Evolutionary conservation across 495 filamentous ascomycete genomes (phyloP), one percentile per base, ranked within the genome.

Genomic region (Xylaria curta): DNA sequence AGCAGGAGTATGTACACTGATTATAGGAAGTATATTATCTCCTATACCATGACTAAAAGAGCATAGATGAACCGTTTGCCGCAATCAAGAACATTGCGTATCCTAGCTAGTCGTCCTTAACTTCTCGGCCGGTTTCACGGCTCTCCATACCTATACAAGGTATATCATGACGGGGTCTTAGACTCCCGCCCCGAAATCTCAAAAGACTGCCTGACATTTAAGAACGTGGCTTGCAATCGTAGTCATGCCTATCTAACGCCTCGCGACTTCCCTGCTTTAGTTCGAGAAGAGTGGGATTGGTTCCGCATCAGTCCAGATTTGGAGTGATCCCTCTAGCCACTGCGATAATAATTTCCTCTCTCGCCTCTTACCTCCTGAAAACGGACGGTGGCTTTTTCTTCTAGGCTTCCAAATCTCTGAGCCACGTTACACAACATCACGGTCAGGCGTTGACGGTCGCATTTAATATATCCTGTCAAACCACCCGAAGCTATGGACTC

Each of bases 401-500:
- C 26, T 15, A 56, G 36, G 6, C 49, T 58, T 4, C 21, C 38
- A 31, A 36, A n/a, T 68, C 53, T 21, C 66, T 33, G 21, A 15
- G 13, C n/a, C 21, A 17, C 56, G n/a, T 61, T 31, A 19, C 51
- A 56, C 58, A 53, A 42, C 42, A 56, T 56, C 53, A 44, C 53
- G 19, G 5, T 28, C 26, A 13, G 40, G 4, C 19, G 6, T 62
- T 24, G 15, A 6, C 26, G 3, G 26, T 33, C 47, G 28, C 56
- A 33, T 46, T 68, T 42, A 47, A 59, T 68, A 60, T 54, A 67
- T 42, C 33, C 40, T 36, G 1, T 31, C 2, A 13, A 42, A 65
- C 62, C n/a, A 44, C 65, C 33, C 51, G 51, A 36, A 26, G 53
- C 33, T 36, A 68, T 60, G 66, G 66, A 47, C 53, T 59, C 66